Evolutionary conservation across 805 yeast genomes (phyloP).

Genomic region (Dipodascus albidus): DNA sequence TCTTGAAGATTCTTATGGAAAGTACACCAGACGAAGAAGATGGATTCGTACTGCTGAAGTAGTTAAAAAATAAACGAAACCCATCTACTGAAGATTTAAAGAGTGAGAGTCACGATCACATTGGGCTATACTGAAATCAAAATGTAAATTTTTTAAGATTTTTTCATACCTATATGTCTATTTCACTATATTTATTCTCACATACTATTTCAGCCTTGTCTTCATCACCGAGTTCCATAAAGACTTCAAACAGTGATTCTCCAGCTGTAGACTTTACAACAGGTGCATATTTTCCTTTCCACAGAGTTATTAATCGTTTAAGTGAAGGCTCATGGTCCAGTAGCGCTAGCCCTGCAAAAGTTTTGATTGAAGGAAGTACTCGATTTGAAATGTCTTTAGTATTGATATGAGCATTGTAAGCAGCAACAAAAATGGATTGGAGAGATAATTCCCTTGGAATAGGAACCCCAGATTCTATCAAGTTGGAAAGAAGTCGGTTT

Average conservation of each 20-base stretch:
- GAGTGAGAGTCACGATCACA: no score
- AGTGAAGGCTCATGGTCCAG: conserved; percentile 5
- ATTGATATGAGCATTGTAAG: conserved; percentile 46
- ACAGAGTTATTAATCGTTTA: conserved; percentile 4
- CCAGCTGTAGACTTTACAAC: not conserved
- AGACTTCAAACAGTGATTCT: not conserved
- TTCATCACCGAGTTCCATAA: not conserved
- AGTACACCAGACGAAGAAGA: conserved; percentile 87
- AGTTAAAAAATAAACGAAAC: conserved; percentile 1
- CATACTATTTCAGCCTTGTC: not conserved
- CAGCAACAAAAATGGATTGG: conserved; percentile 24
- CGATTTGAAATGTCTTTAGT: conserved; percentile 29
- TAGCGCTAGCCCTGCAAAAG: conserved; percentile 32
- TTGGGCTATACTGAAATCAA: no score
- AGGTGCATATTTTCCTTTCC: not conserved
- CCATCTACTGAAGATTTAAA: no score
- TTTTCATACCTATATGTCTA: not conserved
- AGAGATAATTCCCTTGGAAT: conserved; percentile 23
- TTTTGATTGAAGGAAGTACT: conserved; percentile 29
- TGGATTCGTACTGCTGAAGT: conserved; percentile 81
- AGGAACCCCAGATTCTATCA: conserved; percentile 11
- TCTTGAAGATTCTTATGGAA: conserved; percentile 77
- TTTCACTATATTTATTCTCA: not conserved
- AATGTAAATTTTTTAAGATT: no score
- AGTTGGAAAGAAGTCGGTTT: conserved; percentile 7